Base-by-base conservation (phyloP, 495 filamentous ascomycete genomes). In the Beverwykella pulmonaria region DNA sequence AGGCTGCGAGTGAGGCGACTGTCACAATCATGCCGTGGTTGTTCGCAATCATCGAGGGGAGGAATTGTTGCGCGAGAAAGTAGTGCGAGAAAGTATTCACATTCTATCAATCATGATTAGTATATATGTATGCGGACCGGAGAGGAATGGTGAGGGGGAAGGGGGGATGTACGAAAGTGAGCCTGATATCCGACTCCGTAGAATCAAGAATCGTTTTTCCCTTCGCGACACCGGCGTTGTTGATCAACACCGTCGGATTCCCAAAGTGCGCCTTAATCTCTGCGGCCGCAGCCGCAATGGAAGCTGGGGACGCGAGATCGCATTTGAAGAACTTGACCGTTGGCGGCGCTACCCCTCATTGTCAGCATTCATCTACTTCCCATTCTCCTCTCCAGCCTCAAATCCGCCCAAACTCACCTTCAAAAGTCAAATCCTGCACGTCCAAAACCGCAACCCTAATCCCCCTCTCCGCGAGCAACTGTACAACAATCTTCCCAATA, bases 1-100 rank as follows among this genome's bases (percentile, higher is more conserved):
- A 88, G 0, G 82, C 82, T 0, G 87, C 86, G 53, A 84, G 77
- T 20, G 80, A 84, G n/a, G 89, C 85, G 19, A 92, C 82, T 0
- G 89, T 92, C 9, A 92, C 86, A 17, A 92, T 76, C 82, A 89
- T 90, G 57, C 90, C 90, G 75, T 92, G 88, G 79, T 92, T 86
- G 6, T 53, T 50, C 41, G 75, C 63, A 47, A 89, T 74, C 81
- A 92, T 89, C 56, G 76, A 70, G 0, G 89, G 89, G 1, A 92
- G 79, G 79, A 92, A 92, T 61, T 88, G 83, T 63, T 83, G 79
- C 0, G 80, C 75, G 1, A 87, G 81, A 75, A 79, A 86, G 81
- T 86, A 90, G 77, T 90, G 89, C 0, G 86, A 76, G 34, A 91
- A 75, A 0, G 84, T 82, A 78, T 92, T 93, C 68, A 92, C 87